A percentile compares a stretch with the other conserved stretches of the same genome.
phyloP scores from a whole-genome alignment of 1,284 basidiomycete species.

The Rhodotorula sp. region DNA sequence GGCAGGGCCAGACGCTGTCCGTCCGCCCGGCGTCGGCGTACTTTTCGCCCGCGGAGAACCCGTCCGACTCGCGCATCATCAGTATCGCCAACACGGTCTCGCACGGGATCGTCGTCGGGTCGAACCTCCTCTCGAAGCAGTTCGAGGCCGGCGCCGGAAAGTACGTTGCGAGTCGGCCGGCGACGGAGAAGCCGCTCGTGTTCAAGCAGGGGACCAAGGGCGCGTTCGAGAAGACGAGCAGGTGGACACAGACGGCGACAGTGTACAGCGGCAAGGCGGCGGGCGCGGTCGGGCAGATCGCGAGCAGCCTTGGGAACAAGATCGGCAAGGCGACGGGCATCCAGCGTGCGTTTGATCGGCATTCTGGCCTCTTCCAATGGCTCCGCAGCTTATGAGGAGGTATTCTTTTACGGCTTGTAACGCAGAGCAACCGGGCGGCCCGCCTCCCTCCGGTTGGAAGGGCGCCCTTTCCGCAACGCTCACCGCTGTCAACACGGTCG shows the following conservation, averaged over 20 bases:
- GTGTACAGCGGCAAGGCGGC: constrained; percentile 45
- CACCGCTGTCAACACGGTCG: constrained; percentile 49
- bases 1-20: constrained; percentile 8
- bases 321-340: constrained; percentile 50
- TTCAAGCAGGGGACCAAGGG: constrained; percentile 42
- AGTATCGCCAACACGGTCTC: constrained; percentile 46
- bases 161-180: constrained; percentile 35
- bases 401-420: not conserved
- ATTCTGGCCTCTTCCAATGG: not conserved
- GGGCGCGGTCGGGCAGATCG: constrained; percentile 46
- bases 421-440: constrained; percentile 17
- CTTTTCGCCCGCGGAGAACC: constrained; percentile 20
- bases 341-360: constrained; percentile 36
- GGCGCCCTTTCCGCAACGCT: constrained; percentile 49
- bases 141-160: constrained; percentile 45
- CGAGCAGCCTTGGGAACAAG: constrained; percentile 48
- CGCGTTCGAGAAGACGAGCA: constrained; percentile 26
- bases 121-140: constrained; percentile 42
- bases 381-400: not conserved
- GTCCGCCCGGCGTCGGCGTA: constrained; percentile 29
- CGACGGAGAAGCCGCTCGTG: constrained; percentile 40
- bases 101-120: constrained; percentile 46
- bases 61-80: constrained; percentile 30
- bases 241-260: constrained; percentile 33
- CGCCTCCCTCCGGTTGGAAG: constrained; percentile 46